Conservation (phyloP, 176 grass and related monocot species). For the Triticum monococcum region DNA sequence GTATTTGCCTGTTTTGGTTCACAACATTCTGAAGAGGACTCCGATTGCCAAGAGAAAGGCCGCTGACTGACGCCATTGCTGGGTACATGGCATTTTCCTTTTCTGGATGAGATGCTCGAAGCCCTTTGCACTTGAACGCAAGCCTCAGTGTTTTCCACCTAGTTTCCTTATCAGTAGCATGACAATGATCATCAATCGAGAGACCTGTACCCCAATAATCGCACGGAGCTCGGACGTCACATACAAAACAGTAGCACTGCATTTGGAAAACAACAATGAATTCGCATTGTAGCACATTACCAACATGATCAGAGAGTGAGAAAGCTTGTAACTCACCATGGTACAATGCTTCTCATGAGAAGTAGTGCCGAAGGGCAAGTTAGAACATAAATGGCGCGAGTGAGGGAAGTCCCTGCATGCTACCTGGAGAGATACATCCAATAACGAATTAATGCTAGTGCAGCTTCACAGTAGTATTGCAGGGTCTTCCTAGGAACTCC, state of each 20-base stretch:
- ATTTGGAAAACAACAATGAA: conserved; percentile 35
- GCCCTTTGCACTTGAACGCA: conserved; percentile 32
- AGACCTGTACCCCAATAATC: conserved; percentile 57
- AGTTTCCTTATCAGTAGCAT: conserved; percentile 75
- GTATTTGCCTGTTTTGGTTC: neutral
- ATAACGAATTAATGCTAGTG: neutral
- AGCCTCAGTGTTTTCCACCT: conserved; percentile 58
- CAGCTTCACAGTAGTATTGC: no score
- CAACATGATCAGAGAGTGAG: neutral
- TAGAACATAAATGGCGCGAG: conserved; percentile 73
- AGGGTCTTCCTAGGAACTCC: no score
- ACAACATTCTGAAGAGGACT: neutral
- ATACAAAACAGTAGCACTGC: conserved; percentile 96
- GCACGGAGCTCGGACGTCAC: conserved; percentile 75
- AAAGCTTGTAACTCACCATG: conserved; percentile 50
- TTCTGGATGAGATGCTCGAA: conserved; percentile 34
- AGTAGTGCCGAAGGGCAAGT: conserved; percentile 68
- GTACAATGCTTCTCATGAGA: conserved; percentile 63
- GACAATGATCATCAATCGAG: conserved; percentile 42
- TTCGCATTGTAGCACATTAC: neutral
- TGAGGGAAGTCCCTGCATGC: conserved; percentile 92
- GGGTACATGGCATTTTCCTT: conserved; percentile 26
- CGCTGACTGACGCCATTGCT: neutral
- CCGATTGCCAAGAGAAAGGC: neutral
- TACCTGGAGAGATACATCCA: conserved; percentile 48